These are phyloP conservation scores for Aspergillus sp. DNA, from an alignment of 2,329 filamentous ascomycete species.

Conservation along the genomic window DNA sequence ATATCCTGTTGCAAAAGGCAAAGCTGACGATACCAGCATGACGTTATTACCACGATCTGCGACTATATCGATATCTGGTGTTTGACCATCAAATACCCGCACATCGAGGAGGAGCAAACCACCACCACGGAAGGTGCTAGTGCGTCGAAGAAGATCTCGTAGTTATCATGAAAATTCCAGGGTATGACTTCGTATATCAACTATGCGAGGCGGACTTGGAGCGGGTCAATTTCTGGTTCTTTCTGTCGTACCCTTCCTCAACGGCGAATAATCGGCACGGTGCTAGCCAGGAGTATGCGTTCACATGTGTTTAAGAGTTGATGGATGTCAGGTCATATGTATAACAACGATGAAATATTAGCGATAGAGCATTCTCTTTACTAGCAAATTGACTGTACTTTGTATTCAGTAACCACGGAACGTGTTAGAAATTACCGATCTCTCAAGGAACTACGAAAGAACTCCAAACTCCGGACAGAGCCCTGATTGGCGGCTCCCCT, in stretches of 20 bases:
- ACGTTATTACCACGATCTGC: constrained; percentile 95
- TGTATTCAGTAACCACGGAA: background rate
- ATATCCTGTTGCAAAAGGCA: background rate
- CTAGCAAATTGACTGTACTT: background rate
- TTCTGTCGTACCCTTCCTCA: too few species aligned
- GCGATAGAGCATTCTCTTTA: background rate
- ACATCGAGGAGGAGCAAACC: constrained; percentile 33
- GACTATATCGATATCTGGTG: constrained; percentile 99
- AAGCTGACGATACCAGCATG: constrained; percentile 44
- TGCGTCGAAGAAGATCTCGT: constrained; percentile 21
- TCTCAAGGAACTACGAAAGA: background rate
- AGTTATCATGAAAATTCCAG: constrained; percentile 1
- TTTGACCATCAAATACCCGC: constrained; percentile 85
- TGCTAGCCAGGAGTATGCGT: too few species aligned
- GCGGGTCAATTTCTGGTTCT: background rate
- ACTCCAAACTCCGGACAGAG: background rate
- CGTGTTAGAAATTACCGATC: background rate
- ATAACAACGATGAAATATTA: background rate
- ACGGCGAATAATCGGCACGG: too few species aligned
- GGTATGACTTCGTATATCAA: constrained; percentile 6
- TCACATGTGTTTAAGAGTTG: background rate
- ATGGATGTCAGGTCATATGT: background rate
- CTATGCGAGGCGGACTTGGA: constrained; percentile 4
- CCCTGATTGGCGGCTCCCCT: constrained; percentile 2
- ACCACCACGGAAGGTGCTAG: constrained; percentile 15